A percentile compares a stretch with the other conserved stretches of the same genome.
Evolutionary conservation across 2,329 filamentous ascomycete species (phyloP).

Genomic region (Corynespora cassiicola): DNA sequence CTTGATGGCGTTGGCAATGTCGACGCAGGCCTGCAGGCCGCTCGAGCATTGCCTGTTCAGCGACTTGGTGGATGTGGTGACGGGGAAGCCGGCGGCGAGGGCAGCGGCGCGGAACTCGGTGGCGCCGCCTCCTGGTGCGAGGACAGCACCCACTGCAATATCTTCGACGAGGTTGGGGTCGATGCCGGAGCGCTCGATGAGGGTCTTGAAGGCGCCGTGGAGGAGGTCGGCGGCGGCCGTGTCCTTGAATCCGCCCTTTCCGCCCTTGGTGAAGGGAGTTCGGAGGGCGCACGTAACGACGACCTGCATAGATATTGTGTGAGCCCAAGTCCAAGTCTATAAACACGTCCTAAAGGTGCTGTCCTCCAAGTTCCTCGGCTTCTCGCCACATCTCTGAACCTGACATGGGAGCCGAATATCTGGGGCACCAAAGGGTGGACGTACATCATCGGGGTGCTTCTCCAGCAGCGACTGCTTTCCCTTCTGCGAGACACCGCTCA

Average conservation of each 20-base stretch:
- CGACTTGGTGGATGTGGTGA: constrained; percentile 80
- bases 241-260: constrained; percentile 95
- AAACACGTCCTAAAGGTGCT: no score
- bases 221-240: constrained; percentile 87
- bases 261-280: constrained; percentile 89
- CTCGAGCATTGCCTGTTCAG: constrained; percentile 95
- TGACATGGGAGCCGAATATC: no score
- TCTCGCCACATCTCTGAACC: no score
- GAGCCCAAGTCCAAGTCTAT: neutral
- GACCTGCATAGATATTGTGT: constrained; percentile 58
- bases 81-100: constrained; percentile 89
- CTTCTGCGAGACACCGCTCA: constrained; percentile 47
- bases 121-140: constrained; percentile 90
- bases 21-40: constrained; percentile 89
- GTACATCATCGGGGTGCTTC: constrained; percentile 65
- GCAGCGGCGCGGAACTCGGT: constrained; percentile 96
- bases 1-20: constrained; percentile 92
- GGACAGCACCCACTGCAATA: constrained; percentile 87
- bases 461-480: constrained; percentile 53
- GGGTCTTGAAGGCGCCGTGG: constrained; percentile 78
- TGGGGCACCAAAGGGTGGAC: no score
- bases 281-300: constrained; percentile 93
- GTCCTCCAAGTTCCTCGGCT: no score
- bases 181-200: constrained; percentile 86
- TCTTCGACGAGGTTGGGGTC: constrained; percentile 90